A percentile compares a stretch with the other conserved stretches of the same genome.
phyloP scores from a whole-genome alignment of 1,139 yeast species.

The Suhomyces yuchorum region DNA sequence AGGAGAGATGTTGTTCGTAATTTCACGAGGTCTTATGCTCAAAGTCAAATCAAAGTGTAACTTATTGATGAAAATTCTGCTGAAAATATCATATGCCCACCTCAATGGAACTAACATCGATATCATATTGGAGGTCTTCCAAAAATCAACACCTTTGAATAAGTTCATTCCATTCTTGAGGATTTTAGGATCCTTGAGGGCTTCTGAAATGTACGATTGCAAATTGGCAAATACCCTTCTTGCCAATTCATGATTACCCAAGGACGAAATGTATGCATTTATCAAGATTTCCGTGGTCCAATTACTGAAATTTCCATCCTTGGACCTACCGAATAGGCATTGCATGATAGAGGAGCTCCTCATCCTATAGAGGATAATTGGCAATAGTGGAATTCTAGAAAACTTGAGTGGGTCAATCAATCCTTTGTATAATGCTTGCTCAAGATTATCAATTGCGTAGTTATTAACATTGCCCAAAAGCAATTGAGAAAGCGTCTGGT shows the following conservation, averaged over 20 bases:
- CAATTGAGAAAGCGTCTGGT: constrained; percentile 22
- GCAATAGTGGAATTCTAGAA: constrained; percentile 44
- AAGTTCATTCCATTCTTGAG: constrained; percentile 1
- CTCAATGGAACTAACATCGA: constrained; percentile 40
- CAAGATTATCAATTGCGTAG: constrained; percentile 34
- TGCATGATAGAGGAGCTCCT: constrained; percentile 38
- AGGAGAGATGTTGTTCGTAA: constrained; percentile 36
- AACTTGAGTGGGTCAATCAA: constrained; percentile 44
- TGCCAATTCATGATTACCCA: constrained; percentile 40
- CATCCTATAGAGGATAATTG: constrained; percentile 43
- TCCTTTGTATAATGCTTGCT: constrained; percentile 38
- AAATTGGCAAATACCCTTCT: constrained; percentile 22
- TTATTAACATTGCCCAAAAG: constrained; percentile 22
- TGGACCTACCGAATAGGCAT: constrained; percentile 26
- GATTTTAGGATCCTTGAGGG: constrained; percentile 6
- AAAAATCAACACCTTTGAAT: constrained; percentile 31
- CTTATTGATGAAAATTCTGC: constrained; percentile 46
- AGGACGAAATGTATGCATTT: constrained; percentile 40
- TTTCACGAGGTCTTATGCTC: constrained; percentile 36
- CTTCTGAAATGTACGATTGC: background rate
- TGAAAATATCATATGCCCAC: constrained; percentile 41
- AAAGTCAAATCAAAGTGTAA: constrained; percentile 41
- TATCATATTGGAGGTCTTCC: constrained; percentile 36
- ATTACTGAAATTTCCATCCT: constrained; percentile 19
- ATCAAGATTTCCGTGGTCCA: constrained; percentile 41